phyloP scores from a whole-genome alignment of 2,329 filamentous ascomycete genomes.

The Aspergillus floridensis region DNA sequence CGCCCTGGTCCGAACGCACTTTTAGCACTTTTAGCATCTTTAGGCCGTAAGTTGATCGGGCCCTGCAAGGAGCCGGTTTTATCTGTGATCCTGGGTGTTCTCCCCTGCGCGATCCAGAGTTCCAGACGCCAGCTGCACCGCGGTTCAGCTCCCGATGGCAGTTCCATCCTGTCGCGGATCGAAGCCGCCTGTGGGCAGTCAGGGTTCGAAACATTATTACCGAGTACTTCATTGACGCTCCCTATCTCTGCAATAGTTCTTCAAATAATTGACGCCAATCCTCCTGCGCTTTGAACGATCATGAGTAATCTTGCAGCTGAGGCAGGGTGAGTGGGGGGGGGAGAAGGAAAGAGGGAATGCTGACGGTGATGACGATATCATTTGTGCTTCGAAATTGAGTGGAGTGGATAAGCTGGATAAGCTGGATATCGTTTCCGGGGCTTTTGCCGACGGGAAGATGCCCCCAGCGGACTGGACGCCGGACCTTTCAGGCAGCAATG shows the following conservation, averaged over 20 bases:
- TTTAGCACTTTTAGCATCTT: neutral
- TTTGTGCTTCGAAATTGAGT: neutral
- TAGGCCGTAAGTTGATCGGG: constrained; percentile 12
- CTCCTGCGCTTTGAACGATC: neutral
- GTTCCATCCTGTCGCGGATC: constrained; percentile 3
- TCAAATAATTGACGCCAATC: constrained; percentile 18
- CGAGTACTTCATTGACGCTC: constrained; percentile 11
- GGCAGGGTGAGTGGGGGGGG: too few relatives aligned
- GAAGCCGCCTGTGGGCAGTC: constrained; percentile 13
- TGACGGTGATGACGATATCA: neutral
- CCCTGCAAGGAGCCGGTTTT: constrained; percentile 21
- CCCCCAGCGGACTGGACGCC: neutral
- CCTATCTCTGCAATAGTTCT: constrained; percentile 20
- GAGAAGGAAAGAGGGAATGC: too few relatives aligned
- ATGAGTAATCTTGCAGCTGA: constrained; percentile 11
- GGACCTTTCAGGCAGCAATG: neutral
- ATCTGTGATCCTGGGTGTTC: neutral
- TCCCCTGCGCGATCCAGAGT: constrained; percentile 13
- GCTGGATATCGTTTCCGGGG: neutral
- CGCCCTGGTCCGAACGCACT: constrained; percentile 17
- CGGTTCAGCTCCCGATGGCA: constrained; percentile 10
- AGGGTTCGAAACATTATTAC: constrained; percentile 23
- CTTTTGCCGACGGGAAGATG: neutral
- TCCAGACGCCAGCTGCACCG: neutral
- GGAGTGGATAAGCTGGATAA: neutral